These are phyloP conservation scores for Grosmannia penicillata DNA, from an alignment of 2,329 filamentous ascomycete genomes.

Conservation along the genomic window DNA sequence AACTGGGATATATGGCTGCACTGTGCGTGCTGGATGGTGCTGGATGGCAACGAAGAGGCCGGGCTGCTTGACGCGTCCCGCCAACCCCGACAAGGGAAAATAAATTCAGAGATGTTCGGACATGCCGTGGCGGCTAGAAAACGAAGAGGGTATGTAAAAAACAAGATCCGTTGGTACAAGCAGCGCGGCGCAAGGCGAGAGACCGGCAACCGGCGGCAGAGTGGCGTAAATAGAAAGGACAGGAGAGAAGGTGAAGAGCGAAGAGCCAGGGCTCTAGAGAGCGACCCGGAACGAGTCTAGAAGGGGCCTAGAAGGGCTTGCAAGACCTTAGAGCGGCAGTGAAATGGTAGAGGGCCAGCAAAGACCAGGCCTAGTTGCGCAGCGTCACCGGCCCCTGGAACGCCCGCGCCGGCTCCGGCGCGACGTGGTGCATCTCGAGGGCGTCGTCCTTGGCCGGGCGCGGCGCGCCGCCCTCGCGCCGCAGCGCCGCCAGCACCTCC, in stretches of 20 bases:
- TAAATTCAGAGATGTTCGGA: background rate
- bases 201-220: too few relatives aligned
- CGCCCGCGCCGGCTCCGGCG: conserved; percentile 15
- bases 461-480: conserved; percentile 21
- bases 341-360: background rate
- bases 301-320: too few relatives aligned
- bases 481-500: background rate
- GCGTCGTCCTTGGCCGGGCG: conserved; percentile 19
- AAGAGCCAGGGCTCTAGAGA: too few relatives aligned
- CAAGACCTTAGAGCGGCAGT: too few relatives aligned
- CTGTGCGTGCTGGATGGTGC: background rate
- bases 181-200: too few relatives aligned
- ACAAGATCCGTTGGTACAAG: background rate
- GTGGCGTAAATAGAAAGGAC: too few relatives aligned
- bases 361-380: conserved; percentile 14
- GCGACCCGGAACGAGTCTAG: background rate
- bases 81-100: background rate
- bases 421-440: conserved; percentile 63
- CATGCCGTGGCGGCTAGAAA: too few relatives aligned
- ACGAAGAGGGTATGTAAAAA: background rate
- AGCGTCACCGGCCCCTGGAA: conserved; percentile 41
- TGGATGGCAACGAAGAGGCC: too few relatives aligned
- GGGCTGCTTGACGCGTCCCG: too few relatives aligned
- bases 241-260: too few relatives aligned
- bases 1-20: background rate